Percentiles rank a stretch among this genome's conserved stretches.
These are phyloP conservation scores for Salix caprea DNA, from an alignment of 345 rosid species.

Conservation along the genomic window DNA sequence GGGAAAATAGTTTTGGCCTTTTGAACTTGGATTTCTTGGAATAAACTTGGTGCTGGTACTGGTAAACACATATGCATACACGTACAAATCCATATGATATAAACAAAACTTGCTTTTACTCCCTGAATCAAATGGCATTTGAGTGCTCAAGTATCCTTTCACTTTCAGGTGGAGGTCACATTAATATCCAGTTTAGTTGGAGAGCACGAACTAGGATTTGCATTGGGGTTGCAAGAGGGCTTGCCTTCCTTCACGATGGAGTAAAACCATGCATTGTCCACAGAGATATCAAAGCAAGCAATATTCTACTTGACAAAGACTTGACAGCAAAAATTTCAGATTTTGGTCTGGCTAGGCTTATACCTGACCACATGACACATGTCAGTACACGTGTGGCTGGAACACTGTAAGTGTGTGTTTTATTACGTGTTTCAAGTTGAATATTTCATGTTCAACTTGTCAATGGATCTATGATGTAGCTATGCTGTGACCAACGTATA, in stretches of 20 bases:
- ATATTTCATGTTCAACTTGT: not conserved
- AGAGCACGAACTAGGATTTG: constrained; percentile 58
- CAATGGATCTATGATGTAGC: not conserved
- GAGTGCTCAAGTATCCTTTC: constrained; percentile 10
- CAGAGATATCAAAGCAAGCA: constrained; percentile 97
- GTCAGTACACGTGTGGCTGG: constrained; percentile 99
- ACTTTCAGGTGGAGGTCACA: constrained; percentile 44
- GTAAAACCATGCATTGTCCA: constrained; percentile 74
- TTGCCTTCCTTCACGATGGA: constrained; percentile 85
- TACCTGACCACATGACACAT: constrained; percentile 78
- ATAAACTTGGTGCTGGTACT: not conserved
- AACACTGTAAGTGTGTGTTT: not conserved
- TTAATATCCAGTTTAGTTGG: constrained; percentile 73
- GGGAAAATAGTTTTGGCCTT: not conserved
- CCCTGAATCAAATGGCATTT: constrained; percentile 1
- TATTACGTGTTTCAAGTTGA: not conserved
- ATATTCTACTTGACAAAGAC: constrained; percentile 77
- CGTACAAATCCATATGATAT: not conserved
- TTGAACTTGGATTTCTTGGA: not conserved
- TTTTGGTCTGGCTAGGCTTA: constrained; percentile 92
- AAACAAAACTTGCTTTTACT: not conserved
- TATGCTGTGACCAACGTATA: not conserved
- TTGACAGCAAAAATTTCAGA: constrained; percentile 84
- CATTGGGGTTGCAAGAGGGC: constrained; percentile 77
- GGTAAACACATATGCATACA: not conserved